Conservation (phyloP, 1,139 yeast genomes). For the Candida albicans region DNA sequence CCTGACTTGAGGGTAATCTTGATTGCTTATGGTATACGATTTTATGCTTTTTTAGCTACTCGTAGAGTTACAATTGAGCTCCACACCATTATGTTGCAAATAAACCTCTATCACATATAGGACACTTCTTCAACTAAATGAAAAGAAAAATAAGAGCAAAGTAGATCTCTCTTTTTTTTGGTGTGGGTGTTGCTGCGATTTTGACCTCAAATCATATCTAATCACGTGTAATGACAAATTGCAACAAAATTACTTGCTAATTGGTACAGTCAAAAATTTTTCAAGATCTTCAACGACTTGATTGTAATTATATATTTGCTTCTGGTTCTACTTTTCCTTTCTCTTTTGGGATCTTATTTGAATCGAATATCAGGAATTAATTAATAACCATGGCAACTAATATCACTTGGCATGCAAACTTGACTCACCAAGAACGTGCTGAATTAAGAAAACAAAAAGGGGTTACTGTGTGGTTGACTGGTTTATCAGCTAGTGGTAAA, state of each 20-base stretch:
- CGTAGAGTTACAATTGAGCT: too few relatives aligned
- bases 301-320: constrained; percentile 1
- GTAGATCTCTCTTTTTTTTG: too few relatives aligned
- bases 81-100: too few relatives aligned
- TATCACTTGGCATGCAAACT: constrained; percentile 93
- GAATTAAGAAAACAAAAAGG: constrained; percentile 77
- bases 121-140: background rate
- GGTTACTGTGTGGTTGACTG: constrained; percentile 92
- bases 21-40: too few relatives aligned
- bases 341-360: background rate
- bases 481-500: constrained; percentile 92
- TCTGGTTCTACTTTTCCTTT: background rate
- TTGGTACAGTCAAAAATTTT: background rate
- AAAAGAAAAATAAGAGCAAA: background rate
- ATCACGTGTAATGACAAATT: constrained; percentile 13
- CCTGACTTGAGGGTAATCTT: too few relatives aligned
- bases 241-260: background rate
- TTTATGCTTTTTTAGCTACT: too few relatives aligned
- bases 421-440: constrained; percentile 79
- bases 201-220: background rate
- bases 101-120: too few relatives aligned
- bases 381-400: constrained; percentile 73
- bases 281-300: background rate
- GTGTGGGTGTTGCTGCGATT: too few relatives aligned
- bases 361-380: background rate